Evolutionary conservation across 805 yeast genomes (phyloP), one percentile per base, ranked within the genome.

Genomic region (Komagataella phaffii): DNA sequence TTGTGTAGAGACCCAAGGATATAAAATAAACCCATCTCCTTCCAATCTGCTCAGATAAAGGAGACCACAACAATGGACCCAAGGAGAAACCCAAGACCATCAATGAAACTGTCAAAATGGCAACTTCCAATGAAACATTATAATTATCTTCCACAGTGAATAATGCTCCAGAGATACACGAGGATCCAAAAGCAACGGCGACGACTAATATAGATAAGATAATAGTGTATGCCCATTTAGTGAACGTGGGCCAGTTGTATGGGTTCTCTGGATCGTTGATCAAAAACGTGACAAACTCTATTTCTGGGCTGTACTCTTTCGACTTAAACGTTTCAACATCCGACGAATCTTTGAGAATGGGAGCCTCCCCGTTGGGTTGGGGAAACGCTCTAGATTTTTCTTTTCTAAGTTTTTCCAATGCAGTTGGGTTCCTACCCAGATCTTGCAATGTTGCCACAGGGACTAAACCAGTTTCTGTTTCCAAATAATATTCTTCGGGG

Each of bases 21-120:
- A 85, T 71, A 60, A 85, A 75, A 62, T 89, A 89, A 21, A 88
- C 91, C 3, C 89, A 85, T 57, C 87, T 75, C 67, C 97, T 77
- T 49, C 97, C 96, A 58, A 82, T 79, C 60, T 83, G 81, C 67
- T 89, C 97, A 30, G 88, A 78, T 44, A 88, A 69, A 8, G 96
- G 96, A 12, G 96, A 86, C 95, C 96, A 89, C 21, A 88, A 57
- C 56, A 89, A 70, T 0, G 96, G 96, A 46, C 96, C 96, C 24
- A 88, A 74, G 21, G 90, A 75, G 62, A 89, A 88, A 6, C 96
- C 97, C 23, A 86, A 62, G 50, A 89, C 96, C 95, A 88, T 88
- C 43, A 89, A 68, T 0, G 96, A 86, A 56, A 90, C 86, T 0
- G 91, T 70, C 57, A 89, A 72, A 40, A 80, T 82, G 7, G 96